phyloP scores from a whole-genome alignment of 495 filamentous ascomycete species.

The Monascus purpureus region DNA sequence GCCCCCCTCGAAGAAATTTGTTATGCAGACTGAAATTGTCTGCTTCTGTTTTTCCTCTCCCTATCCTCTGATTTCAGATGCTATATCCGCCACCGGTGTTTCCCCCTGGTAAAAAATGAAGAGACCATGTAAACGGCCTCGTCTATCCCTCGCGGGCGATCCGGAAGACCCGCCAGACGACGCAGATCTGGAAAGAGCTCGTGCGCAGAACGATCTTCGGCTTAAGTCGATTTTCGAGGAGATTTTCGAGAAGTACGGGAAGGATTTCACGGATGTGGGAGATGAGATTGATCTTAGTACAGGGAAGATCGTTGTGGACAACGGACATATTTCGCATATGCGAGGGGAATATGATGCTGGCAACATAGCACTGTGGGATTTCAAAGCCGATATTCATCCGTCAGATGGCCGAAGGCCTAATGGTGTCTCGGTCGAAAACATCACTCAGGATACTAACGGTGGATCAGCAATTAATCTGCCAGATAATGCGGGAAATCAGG shows the following conservation, averaged over 20 bases:
- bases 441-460: neutral
- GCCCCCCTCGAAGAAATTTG: no score
- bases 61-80: no score
- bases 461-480: neutral
- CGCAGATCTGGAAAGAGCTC: slow-evolving; percentile 39
- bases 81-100: no score
- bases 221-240: slow-evolving; percentile 70
- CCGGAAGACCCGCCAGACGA: slow-evolving; percentile 22
- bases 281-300: slow-evolving; percentile 72
- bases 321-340: slow-evolving; percentile 63
- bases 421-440: neutral
- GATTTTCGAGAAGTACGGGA: slow-evolving; percentile 79
- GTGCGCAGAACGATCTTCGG: slow-evolving; percentile 44
- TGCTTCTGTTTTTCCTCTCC: no score
- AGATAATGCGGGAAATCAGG: neutral
- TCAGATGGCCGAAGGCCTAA: neutral
- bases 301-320: slow-evolving; percentile 68
- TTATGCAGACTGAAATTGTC: no score
- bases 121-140: slow-evolving; percentile 41
- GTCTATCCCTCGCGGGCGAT: slow-evolving; percentile 29
- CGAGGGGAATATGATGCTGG: slow-evolving; percentile 3
- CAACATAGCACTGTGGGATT: no score
- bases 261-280: slow-evolving; percentile 65
- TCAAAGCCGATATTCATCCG: no score
- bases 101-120: no score